Evolutionary conservation across 208 protist species (phyloP), one percentile per base, ranked within the genome.

Genomic region (Herpetomonas tarakana): DNA sequence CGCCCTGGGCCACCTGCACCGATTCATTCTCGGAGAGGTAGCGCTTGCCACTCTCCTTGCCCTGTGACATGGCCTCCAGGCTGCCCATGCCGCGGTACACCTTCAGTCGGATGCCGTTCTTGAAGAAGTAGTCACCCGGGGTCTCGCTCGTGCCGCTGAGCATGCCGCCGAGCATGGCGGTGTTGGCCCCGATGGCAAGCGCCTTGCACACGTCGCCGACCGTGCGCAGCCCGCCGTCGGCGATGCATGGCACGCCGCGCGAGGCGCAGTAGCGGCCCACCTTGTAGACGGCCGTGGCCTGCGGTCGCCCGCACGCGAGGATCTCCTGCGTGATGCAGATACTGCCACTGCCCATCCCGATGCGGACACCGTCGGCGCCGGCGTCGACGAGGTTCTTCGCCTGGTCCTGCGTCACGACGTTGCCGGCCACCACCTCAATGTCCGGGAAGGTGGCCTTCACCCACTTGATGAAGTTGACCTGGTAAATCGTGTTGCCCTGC

Each of bases 321-420:
- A 98, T 78, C 74, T 98, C 95, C 76, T 98, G 97, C 25, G 97
- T 98, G 59, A 97, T 98, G 91, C 96, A 99, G 75, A 99, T 99
- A 62, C 94, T 98, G 24, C 98, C 98, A 31, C 88, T 92, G 62
- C 98, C 98, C 96, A 99, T 99, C 41, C 98, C 98, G 26, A 99
- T 94, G 62, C 97, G 93, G 14, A 99, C 83, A 26, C 72, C 95
- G 69, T 99, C 98, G 11, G 94, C 97, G 38, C 98, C 98, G 26
- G 97, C 97, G 58, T 97, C 88, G 51, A 99, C 98, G 9, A 98
- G 81, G 66, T 98, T 92, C 79, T 97, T 91, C 6, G 97, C 96
- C 81, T 98, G 97, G 45, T 87, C 83, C 44, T 88, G 81, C 22
- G 97, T 99, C 51, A 99, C 98, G 3, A 99, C 94, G 70, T 99